These are phyloP conservation scores for Periconia sp. DNA, from an alignment of 2,329 filamentous ascomycete genomes.

Conservation along the genomic window DNA sequence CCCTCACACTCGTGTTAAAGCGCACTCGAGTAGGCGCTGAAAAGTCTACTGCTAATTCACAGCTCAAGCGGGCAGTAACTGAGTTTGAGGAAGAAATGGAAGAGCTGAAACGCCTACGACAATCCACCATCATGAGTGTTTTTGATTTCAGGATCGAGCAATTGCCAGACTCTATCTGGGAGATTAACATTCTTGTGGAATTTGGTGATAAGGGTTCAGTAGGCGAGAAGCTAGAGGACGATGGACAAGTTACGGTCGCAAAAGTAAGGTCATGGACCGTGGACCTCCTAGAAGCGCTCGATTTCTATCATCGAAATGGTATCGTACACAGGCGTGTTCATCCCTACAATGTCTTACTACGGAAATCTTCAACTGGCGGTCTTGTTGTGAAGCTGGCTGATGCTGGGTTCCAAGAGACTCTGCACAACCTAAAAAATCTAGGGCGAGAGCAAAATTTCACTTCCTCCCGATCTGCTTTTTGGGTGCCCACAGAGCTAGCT, in stretches of 20 bases:
- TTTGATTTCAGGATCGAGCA: conserved; percentile 78
- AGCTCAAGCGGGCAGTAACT: conserved; percentile 78
- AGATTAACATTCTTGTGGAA: conserved; percentile 75
- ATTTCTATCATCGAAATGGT: conserved; percentile 84
- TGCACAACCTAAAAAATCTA: conserved; percentile 67
- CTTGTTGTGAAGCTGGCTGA: conserved; percentile 75
- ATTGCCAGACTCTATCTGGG: conserved; percentile 65
- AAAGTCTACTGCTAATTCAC: conserved; percentile 68
- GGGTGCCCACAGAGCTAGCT: conserved; percentile 80
- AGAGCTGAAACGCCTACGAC: conserved; percentile 73
- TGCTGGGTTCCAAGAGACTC: conserved; percentile 70
- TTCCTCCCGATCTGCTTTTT: conserved; percentile 77
- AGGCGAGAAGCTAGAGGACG: conserved; percentile 79
- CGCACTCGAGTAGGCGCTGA: conserved; percentile 32
- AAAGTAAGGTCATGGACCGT: conserved; percentile 90
- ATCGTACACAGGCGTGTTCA: conserved; percentile 86
- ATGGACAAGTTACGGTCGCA: conserved; percentile 73
- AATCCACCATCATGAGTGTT: conserved; percentile 78
- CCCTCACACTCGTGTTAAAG: conserved; percentile 68
- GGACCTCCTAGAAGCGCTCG: conserved; percentile 85
- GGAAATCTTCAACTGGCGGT: conserved; percentile 70
- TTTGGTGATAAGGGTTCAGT: conserved; percentile 83
- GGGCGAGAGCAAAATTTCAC: conserved; percentile 58
- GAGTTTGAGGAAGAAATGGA: conserved; percentile 79
- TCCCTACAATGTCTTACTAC: conserved; percentile 78